These are phyloP conservation scores for Epichloe scottii DNA, from an alignment of 2,329 filamentous ascomycete genomes.

Conservation along the genomic window DNA sequence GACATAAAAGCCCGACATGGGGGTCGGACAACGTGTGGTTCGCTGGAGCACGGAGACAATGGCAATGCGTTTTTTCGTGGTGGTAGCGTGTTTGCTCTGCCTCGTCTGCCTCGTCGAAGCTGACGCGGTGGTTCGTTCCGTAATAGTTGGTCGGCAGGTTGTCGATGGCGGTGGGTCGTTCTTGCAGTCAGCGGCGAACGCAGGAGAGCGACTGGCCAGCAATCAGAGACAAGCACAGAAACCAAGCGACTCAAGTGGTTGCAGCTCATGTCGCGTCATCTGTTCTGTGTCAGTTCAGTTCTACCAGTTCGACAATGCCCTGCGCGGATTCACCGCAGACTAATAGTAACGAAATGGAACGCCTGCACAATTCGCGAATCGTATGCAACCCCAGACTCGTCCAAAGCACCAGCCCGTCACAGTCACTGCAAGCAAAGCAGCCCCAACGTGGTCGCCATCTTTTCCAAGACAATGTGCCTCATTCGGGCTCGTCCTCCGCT, in stretches of 20 bases:
- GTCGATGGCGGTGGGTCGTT: background rate
- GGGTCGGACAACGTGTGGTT: slow-evolving; percentile 3
- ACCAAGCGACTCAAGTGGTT: background rate
- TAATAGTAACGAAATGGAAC: background rate
- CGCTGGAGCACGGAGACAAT: slow-evolving; percentile 1
- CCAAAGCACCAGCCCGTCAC: no score
- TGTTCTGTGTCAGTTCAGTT: no score
- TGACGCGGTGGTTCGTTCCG: no score
- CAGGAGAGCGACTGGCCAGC: slow-evolving; percentile 3
- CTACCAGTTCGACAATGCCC: background rate
- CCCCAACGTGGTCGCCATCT: background rate
- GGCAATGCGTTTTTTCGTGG: background rate
- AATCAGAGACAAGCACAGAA: slow-evolving; percentile 2
- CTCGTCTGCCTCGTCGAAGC: no score
- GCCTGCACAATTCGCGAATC: background rate
- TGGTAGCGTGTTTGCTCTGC: background rate
- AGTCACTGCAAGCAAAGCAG: background rate
- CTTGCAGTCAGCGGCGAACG: background rate
- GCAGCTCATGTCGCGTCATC: no score
- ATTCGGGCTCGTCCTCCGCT: background rate
- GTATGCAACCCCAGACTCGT: background rate
- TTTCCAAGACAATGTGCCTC: background rate
- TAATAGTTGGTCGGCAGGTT: no score
- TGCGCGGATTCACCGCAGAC: background rate
- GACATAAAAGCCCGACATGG: slow-evolving; percentile 7